Conservation (phyloP, 129 eudicot species). For the Flaveria ramosissima region DNA sequence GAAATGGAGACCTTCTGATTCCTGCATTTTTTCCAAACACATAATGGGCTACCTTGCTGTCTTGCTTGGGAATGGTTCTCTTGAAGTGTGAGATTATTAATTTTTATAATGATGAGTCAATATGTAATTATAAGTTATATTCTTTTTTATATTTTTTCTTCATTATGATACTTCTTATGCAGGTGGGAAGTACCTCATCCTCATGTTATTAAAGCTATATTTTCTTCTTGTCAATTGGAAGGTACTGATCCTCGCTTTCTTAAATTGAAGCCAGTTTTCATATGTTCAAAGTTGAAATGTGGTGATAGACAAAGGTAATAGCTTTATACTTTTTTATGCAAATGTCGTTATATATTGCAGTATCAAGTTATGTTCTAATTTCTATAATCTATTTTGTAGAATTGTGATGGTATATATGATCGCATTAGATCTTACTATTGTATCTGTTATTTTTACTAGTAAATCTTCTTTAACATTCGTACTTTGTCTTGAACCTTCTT, state of each 20-base stretch:
- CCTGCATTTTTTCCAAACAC: conserved; percentile 35
- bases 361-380: not conserved
- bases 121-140: conserved; percentile 1
- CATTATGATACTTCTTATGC: conserved; percentile 29
- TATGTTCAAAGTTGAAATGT: conserved; percentile 64
- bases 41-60: conserved; percentile 94
- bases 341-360: not conserved
- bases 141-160: not conserved
- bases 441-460: not conserved
- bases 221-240: conserved; percentile 51
- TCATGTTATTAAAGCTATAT: conserved; percentile 44
- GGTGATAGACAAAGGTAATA: conserved; percentile 78
- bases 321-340: conserved; percentile 1
- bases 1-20: conserved; percentile 71
- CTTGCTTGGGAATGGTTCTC: conserved; percentile 87
- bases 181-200: conserved; percentile 95
- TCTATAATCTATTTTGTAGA: not conserved
- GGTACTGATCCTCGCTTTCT: conserved; percentile 84
- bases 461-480: not conserved
- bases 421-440: not conserved
- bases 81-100: conserved; percentile 76
- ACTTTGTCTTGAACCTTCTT: conserved; percentile 11
- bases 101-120: not conserved
- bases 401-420: conserved; percentile 14
- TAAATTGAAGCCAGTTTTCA: conserved; percentile 76